Conservation (phyloP, 83 land plant genomes). For the Picea mariana region DNA sequence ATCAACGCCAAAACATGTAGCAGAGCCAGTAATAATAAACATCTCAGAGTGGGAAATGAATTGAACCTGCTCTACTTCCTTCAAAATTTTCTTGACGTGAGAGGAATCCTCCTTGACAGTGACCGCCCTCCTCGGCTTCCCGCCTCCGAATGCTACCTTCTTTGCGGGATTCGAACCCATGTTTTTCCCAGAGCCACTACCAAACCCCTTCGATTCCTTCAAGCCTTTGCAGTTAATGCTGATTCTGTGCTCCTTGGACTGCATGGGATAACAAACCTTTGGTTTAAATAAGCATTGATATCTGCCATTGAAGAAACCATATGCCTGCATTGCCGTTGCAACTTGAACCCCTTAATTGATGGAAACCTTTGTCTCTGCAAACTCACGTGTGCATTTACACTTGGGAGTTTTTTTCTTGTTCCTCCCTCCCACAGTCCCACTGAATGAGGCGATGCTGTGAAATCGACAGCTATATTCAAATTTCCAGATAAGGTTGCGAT, state of each 20-base stretch:
- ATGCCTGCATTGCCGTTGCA: background rate
- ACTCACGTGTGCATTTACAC: too few species aligned
- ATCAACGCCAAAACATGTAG: too few species aligned
- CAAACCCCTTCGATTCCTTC: too few species aligned
- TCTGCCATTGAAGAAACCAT: background rate
- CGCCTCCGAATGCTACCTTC: background rate
- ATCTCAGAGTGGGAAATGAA: background rate
- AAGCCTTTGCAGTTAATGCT: conserved; percentile 6
- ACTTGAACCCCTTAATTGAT: background rate
- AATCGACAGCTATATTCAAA: background rate
- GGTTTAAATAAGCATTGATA: background rate
- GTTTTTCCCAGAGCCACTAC: too few species aligned
- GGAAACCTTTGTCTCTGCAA: background rate
- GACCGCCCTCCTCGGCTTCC: background rate
- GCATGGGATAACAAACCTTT: background rate
- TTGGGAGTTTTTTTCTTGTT: background rate
- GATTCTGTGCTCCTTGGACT: background rate
- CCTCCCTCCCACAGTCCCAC: background rate
- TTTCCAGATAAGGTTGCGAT: conserved; percentile 1
- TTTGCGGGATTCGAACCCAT: background rate
- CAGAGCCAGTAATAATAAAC: too few species aligned
- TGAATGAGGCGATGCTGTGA: too few species aligned
- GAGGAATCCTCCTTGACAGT: background rate
- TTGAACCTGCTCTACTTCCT: conserved; percentile 7
- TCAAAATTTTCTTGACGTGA: conserved; percentile 3